Percentiles rank a stretch among this genome's conserved stretches.
These are phyloP conservation scores for Leccinum colubrinum DNA, from an alignment of 1,284 basidiomycete species.

Conservation along the genomic window DNA sequence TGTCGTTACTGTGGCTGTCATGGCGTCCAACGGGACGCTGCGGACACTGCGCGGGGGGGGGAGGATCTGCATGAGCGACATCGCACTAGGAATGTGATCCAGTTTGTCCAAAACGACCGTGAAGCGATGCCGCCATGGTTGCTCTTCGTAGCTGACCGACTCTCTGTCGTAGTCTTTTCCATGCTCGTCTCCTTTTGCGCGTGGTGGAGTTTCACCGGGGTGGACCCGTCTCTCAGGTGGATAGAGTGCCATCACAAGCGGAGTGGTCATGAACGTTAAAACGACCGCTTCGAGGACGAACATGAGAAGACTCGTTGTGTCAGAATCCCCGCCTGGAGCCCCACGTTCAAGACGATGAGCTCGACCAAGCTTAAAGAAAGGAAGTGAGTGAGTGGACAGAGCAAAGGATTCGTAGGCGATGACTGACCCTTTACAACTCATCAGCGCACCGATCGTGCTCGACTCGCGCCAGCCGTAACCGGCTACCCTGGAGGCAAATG, in stretches of 20 bases:
- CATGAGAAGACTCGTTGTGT: conserved; percentile 78
- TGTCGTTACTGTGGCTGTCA: conserved; percentile 14
- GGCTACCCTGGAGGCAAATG: conserved; percentile 61
- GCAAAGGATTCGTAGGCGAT: neutral
- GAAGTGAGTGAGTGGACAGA: neutral
- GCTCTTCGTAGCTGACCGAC: conserved; percentile 16
- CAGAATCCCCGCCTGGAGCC: conserved; percentile 81
- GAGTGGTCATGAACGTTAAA: conserved; percentile 90
- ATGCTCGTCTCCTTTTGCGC: conserved; percentile 5
- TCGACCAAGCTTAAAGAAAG: conserved; percentile 65
- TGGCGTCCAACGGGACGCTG: neutral
- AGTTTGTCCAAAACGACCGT: conserved; percentile 87
- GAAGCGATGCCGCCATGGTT: conserved; percentile 44
- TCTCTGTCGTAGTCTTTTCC: conserved; percentile 16
- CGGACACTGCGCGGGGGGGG: conserved; percentile 8
- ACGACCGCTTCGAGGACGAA: conserved; percentile 88
- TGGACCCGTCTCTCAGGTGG: conserved; percentile 57
- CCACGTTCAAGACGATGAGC: conserved; percentile 95
- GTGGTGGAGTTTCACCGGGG: neutral
- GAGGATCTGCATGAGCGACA: conserved; percentile 67
- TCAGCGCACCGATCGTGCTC: conserved; percentile 84
- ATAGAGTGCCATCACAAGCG: conserved; percentile 75
- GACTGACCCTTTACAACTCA: conserved; percentile 91
- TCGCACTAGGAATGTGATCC: conserved; percentile 80
- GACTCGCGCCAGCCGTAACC: conserved; percentile 82